Evolutionary conservation across 2,329 filamentous ascomycete genomes (phyloP).

Genomic region (Tolypocladium endophyticum): DNA sequence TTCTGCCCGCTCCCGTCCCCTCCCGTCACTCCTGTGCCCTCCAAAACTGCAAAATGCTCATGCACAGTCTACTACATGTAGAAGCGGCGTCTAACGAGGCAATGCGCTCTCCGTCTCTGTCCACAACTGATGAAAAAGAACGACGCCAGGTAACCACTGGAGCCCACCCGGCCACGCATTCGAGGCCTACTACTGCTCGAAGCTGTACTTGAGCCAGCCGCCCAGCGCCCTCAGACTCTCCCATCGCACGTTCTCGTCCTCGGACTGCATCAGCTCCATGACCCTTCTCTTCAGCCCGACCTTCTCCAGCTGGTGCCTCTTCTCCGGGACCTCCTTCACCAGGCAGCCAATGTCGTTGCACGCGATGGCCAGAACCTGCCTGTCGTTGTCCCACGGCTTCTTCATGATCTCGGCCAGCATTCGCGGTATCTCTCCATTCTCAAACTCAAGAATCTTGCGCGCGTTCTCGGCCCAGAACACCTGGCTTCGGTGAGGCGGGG

Average conservation of each 20-base stretch:
- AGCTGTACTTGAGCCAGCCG: conserved; percentile 55
- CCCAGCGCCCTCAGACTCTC: conserved; percentile 78
- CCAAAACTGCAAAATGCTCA: not conserved
- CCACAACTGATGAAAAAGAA: not conserved
- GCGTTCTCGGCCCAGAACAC: conserved; percentile 91
- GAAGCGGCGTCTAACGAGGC: not conserved
- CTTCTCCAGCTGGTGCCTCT: conserved; percentile 69
- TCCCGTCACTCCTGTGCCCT: not conserved
- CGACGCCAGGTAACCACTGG: not conserved
- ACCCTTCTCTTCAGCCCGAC: conserved; percentile 75
- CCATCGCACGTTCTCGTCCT: conserved; percentile 83
- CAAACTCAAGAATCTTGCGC: conserved; percentile 71
- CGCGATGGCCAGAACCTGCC: conserved; percentile 81
- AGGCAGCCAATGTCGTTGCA: conserved; percentile 87
- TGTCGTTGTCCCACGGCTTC: conserved; percentile 66
- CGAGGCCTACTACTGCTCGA: conserved; percentile 29
- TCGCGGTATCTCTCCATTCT: conserved; percentile 67
- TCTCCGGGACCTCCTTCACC: conserved; percentile 83
- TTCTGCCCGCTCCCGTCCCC: not conserved
- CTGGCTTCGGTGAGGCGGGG: conserved; percentile 75
- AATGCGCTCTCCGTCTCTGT: not conserved
- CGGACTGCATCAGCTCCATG: conserved; percentile 88
- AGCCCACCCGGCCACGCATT: not conserved
- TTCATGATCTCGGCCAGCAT: conserved; percentile 77
- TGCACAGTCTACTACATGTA: not conserved